These are phyloP conservation scores for Dendrobium huoshanense DNA, from an alignment of 106 monocot genomes.

Conservation along the genomic window DNA sequence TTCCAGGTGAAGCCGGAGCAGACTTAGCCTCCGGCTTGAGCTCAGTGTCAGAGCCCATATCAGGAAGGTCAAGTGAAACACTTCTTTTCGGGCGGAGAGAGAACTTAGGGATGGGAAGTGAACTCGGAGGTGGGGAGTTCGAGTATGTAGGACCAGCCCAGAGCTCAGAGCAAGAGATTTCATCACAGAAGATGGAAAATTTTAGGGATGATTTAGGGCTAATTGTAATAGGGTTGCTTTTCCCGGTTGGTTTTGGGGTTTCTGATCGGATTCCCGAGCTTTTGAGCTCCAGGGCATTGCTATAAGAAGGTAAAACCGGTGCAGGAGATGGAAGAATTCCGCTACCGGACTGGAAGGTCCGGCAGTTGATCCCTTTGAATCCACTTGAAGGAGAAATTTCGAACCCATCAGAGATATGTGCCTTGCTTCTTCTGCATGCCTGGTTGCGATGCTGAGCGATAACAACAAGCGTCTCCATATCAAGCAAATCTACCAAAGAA, in stretches of 20 bases:
- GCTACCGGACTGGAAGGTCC: conserved; percentile 18
- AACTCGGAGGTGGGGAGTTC: conserved; percentile 72
- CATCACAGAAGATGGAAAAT: conserved; percentile 11
- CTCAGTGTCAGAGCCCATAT: neutral
- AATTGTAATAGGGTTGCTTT: conserved; percentile 40
- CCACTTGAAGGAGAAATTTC: conserved; percentile 13
- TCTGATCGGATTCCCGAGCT: conserved; percentile 18
- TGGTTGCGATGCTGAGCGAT: conserved; percentile 24
- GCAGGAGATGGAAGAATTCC: conserved; percentile 21
- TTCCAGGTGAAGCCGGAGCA: conserved; percentile 20
- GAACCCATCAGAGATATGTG: conserved; percentile 13
- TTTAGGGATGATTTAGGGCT: conserved; percentile 13
- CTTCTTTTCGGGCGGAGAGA: conserved; percentile 47
- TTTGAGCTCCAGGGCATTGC: conserved; percentile 1
- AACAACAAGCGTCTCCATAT: conserved; percentile 29
- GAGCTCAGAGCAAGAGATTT: conserved; percentile 32
- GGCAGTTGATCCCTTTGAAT: conserved; percentile 33
- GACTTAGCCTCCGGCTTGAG: conserved; percentile 15
- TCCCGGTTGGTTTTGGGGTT: conserved; percentile 20
- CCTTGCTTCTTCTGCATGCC: conserved; percentile 13
- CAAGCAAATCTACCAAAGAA: conserved; percentile 5
- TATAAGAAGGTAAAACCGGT: neutral
- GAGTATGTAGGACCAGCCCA: conserved; percentile 68
- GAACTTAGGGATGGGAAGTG: conserved; percentile 66
- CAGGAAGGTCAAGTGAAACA: conserved; percentile 33